phyloP scores from a whole-genome alignment of 2,329 filamentous ascomycete genomes.

The Leptographium wingfieldii region DNA sequence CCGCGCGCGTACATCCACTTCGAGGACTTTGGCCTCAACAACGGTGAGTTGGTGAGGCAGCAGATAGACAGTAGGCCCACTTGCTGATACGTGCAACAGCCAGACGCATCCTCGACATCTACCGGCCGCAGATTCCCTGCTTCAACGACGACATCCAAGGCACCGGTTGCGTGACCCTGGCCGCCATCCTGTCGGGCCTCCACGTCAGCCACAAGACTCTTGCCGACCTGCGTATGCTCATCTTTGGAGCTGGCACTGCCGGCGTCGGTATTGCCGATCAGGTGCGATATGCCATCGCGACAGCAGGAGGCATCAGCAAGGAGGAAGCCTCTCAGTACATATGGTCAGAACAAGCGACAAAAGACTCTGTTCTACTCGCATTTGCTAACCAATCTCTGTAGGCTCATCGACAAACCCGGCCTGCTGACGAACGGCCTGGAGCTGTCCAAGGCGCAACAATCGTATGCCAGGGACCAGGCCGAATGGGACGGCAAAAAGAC shows the following conservation, averaged over 20 bases:
- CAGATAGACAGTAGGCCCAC: neutral
- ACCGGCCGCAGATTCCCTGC: conserved; percentile 60
- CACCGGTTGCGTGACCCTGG: conserved; percentile 76
- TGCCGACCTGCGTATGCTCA: conserved; percentile 54
- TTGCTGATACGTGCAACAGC: conserved; percentile 27
- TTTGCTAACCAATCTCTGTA: conserved; percentile 17
- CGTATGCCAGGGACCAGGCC: conserved; percentile 50
- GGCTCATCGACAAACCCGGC: conserved; percentile 72
- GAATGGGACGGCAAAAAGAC: conserved; percentile 49
- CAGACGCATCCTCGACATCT: conserved; percentile 61
- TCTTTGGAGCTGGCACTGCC: conserved; percentile 73
- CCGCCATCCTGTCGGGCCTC: conserved; percentile 65
- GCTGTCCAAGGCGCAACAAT: conserved; percentile 49
- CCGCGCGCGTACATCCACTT: conserved; percentile 80
- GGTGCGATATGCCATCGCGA: conserved; percentile 63
- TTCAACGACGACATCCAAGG: conserved; percentile 82
- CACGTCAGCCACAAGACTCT: conserved; percentile 56
- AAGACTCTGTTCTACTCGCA: no score
- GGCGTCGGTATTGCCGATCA: conserved; percentile 81
- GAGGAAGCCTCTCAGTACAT: conserved; percentile 71
- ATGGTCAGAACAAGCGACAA: conserved; percentile 36
- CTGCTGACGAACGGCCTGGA: conserved; percentile 50
- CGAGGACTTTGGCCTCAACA: conserved; percentile 72
- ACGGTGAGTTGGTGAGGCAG: conserved; percentile 31
- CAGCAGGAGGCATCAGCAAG: conserved; percentile 51